Evolutionary conservation across 768 basidiomycete genomes (phyloP).

Genomic region (Leucocoprinus sp.): DNA sequence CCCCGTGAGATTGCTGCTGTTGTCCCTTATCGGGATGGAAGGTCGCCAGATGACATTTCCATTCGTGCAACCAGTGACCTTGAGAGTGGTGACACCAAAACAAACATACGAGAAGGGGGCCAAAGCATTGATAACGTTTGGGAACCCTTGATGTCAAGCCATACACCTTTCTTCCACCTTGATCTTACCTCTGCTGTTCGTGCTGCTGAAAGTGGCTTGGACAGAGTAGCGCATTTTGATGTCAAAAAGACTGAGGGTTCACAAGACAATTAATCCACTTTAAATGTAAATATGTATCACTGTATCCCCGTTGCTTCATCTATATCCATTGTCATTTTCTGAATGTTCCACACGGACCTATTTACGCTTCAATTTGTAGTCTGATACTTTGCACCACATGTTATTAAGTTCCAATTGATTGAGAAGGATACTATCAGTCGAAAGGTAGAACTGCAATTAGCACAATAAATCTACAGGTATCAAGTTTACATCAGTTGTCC

Average conservation of each 20-base stretch:
- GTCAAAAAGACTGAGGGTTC: neutral
- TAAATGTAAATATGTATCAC: too few relatives aligned
- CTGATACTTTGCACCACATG: too few relatives aligned
- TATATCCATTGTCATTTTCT: too few relatives aligned
- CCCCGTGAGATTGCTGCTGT: conserved; percentile 69
- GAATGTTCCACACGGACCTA: too few relatives aligned
- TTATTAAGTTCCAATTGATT: too few relatives aligned
- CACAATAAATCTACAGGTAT: conserved; percentile 10
- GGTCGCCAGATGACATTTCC: too few relatives aligned
- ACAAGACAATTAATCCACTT: too few relatives aligned
- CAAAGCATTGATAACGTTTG: conserved; percentile 13
- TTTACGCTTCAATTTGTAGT: too few relatives aligned
- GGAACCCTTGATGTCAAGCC: conserved; percentile 36
- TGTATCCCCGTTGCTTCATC: too few relatives aligned
- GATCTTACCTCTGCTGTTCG: conserved; percentile 68
- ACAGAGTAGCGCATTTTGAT: conserved; percentile 11
- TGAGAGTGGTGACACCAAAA: conserved; percentile 19
- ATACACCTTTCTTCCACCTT: conserved; percentile 88
- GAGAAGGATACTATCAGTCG: too few relatives aligned
- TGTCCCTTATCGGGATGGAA: conserved; percentile 52
- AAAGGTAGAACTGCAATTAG: neutral
- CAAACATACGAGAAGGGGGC: conserved; percentile 8
- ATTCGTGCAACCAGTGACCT: too few relatives aligned
- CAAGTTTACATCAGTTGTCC: conserved; percentile 13
- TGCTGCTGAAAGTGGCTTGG: conserved; percentile 49